Conservation (phyloP, 1,284 basidiomycete species). For the Papiliotrema nemorosa region DNA sequence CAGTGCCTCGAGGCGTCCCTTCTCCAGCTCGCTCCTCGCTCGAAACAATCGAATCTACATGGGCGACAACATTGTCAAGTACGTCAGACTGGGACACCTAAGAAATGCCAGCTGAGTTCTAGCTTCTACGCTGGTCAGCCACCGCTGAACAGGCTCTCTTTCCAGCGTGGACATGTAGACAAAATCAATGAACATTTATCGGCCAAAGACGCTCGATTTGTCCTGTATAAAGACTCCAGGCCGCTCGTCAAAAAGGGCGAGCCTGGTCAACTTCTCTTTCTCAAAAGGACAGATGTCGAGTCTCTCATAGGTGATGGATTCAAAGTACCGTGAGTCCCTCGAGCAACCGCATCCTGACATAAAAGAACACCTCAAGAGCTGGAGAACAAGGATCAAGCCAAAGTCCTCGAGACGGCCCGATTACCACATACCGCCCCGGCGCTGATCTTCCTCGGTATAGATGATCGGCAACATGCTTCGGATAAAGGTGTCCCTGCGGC, state of each 20-base stretch:
- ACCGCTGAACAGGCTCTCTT: constrained; percentile 79
- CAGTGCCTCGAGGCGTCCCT: neutral
- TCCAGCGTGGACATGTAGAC: constrained; percentile 67
- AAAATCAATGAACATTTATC: constrained; percentile 67
- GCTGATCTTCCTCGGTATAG: constrained; percentile 72
- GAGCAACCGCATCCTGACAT: neutral
- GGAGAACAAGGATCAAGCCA: constrained; percentile 38
- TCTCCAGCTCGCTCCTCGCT: neutral
- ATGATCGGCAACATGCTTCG: constrained; percentile 56
- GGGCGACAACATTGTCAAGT: constrained; percentile 49
- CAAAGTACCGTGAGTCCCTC: constrained; percentile 41
- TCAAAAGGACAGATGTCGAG: constrained; percentile 59
- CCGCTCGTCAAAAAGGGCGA: constrained; percentile 43
- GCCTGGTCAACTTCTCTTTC: constrained; percentile 56
- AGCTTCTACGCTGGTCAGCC: constrained; percentile 70
- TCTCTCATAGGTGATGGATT: constrained; percentile 57
- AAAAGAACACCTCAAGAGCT: constrained; percentile 6
- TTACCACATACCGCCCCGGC: constrained; percentile 54
- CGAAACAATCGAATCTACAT: constrained; percentile 18
- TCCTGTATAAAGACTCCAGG: constrained; percentile 60
- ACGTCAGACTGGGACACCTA: constrained; percentile 2
- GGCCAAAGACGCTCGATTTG: constrained; percentile 63
- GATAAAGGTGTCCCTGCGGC: constrained; percentile 55
- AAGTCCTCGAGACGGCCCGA: constrained; percentile 62
- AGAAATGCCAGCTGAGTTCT: constrained; percentile 6